Evolutionary conservation across 768 basidiomycete species (phyloP).

Genomic region (Mycena belliarum): DNA sequence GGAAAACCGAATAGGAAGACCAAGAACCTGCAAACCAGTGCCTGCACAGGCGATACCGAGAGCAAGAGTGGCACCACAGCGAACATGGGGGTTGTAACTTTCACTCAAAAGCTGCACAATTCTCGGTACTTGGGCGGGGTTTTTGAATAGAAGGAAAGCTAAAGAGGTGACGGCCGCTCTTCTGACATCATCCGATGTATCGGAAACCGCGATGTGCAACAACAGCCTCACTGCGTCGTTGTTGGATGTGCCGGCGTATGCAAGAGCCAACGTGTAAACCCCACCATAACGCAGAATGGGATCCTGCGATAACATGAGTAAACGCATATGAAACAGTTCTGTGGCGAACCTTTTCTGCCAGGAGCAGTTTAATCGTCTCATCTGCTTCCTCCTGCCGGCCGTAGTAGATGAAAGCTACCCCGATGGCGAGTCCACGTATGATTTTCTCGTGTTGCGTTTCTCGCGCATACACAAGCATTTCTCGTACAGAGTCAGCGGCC

Average conservation of each 20-base stretch:
- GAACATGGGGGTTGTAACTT: slow-evolving; percentile 98
- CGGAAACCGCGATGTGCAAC: slow-evolving; percentile 95
- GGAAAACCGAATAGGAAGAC: background rate
- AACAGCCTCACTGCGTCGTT: slow-evolving; percentile 91
- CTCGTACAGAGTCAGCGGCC: slow-evolving; percentile 73
- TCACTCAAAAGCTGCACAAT: slow-evolving; percentile 96
- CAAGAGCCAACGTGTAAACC: slow-evolving; percentile 93
- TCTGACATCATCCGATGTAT: slow-evolving; percentile 96
- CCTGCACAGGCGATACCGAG: slow-evolving; percentile 97
- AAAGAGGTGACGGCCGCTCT: slow-evolving; percentile 95
- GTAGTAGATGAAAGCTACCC: slow-evolving; percentile 90
- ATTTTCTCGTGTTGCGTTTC: slow-evolving; percentile 99
- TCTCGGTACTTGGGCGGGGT: slow-evolving; percentile 91
- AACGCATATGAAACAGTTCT: background rate
- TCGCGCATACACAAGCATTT: slow-evolving; percentile 94
- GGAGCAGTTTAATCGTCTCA: slow-evolving; percentile 69
- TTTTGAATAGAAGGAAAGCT: slow-evolving; percentile 96
- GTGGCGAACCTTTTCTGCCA: slow-evolving; percentile 78
- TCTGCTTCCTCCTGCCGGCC: slow-evolving; percentile 93
- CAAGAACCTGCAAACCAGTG: slow-evolving; percentile 83
- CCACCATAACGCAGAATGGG: slow-evolving; percentile 97
- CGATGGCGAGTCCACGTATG: slow-evolving; percentile 92
- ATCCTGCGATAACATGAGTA: slow-evolving; percentile 56
- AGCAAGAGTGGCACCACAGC: slow-evolving; percentile 95
- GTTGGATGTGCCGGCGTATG: slow-evolving; percentile 95